Conservation (phyloP, 2,329 filamentous ascomycete genomes). For the Polytolypa hystricis region DNA sequence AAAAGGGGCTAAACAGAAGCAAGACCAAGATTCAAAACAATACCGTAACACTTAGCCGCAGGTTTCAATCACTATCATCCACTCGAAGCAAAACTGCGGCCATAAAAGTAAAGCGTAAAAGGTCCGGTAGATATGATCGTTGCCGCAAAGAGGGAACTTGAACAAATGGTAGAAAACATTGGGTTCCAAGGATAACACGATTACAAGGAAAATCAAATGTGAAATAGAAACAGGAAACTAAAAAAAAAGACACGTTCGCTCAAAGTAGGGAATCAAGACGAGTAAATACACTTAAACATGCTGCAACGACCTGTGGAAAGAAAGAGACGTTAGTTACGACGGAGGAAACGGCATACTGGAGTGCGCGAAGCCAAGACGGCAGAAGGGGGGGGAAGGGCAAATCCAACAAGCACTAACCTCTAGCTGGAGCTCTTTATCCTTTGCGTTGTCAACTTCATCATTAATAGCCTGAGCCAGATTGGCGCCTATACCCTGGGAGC, state of each 20-base stretch:
- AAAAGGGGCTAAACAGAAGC: no score
- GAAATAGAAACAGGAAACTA: constrained; percentile 4
- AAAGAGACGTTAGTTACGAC: constrained; percentile 1
- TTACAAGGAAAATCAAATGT: constrained; percentile 7
- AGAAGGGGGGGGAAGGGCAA: not conserved
- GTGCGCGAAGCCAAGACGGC: not conserved
- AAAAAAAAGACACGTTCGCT: constrained; percentile 13
- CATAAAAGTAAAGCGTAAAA: no score
- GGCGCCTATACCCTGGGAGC: constrained; percentile 74
- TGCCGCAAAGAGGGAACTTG: no score
- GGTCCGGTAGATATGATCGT: no score
- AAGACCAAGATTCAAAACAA: no score
- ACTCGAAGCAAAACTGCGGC: no score
- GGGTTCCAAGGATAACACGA: no score
- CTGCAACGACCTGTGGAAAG: constrained; percentile 59
- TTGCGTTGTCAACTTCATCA: constrained; percentile 75
- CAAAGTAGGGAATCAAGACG: constrained; percentile 89
- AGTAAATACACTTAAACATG: constrained; percentile 94
- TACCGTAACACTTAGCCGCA: no score
- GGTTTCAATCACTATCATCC: no score
- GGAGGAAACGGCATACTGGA: constrained; percentile 1
- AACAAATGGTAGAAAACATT: no score
- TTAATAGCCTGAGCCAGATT: constrained; percentile 79
- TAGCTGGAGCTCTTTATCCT: constrained; percentile 90
- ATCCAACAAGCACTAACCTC: constrained; percentile 63